Percentiles rank a stretch among this genome's conserved stretches.
Conservation (phyloP, 352 stramenopile species). For the Phytophthora cactorum region DNA sequence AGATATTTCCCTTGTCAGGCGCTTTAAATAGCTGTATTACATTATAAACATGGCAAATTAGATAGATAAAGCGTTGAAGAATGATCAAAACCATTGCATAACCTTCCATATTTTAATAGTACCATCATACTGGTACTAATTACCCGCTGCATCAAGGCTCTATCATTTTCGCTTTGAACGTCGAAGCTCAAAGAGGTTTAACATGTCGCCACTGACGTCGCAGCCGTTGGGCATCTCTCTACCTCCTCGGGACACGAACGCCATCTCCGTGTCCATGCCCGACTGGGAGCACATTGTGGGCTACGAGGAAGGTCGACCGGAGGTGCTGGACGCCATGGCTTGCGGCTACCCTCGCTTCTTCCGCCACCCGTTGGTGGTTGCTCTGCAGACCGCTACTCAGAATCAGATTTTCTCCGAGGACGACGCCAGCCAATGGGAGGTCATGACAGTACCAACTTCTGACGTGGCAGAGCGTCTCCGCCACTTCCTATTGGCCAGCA, state of each 20-base stretch:
- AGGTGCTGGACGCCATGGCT: slow-evolving; percentile 72
- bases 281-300: slow-evolving; percentile 86
- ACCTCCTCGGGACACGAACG: slow-evolving; percentile 70
- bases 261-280: slow-evolving; percentile 86
- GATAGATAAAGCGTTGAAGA: too few species aligned
- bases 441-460: slow-evolving; percentile 58
- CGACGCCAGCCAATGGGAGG: slow-evolving; percentile 37
- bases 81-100: too few species aligned
- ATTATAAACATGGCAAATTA: too few species aligned
- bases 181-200: not conserved
- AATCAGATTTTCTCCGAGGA: slow-evolving; percentile 29
- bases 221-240: slow-evolving; percentile 76
- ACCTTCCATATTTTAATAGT: too few species aligned
- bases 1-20: too few species aligned
- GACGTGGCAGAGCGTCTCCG: slow-evolving; percentile 62
- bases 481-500: slow-evolving; percentile 69
- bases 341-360: slow-evolving; percentile 95
- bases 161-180: slow-evolving; percentile 5
- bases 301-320: slow-evolving; percentile 88
- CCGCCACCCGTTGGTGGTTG: slow-evolving; percentile 84
- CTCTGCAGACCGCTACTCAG: slow-evolving; percentile 55
- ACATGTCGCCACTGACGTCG: slow-evolving; percentile 27
- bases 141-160: too few species aligned
- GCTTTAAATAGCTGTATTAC: too few species aligned
- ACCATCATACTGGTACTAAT: too few species aligned